These are phyloP conservation scores for Parachaetomium inaequale DNA, from an alignment of 495 filamentous ascomycete genomes.

Conservation along the genomic window DNA sequence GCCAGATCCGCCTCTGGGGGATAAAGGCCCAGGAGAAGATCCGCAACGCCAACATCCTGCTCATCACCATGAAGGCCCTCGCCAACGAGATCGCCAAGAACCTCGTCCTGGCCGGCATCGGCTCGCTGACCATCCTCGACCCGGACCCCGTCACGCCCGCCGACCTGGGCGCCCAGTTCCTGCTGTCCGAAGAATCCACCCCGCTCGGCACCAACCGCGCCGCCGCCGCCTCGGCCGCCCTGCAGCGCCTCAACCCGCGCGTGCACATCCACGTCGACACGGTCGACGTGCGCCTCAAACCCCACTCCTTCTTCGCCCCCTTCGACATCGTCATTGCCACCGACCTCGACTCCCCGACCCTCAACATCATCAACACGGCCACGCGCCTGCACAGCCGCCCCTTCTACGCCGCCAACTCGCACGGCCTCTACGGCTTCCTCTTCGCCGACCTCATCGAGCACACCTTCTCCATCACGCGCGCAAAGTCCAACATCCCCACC, in stretches of 20 bases:
- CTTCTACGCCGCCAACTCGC: conserved; percentile 84
- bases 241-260: conserved; percentile 85
- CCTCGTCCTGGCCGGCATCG: conserved; percentile 91
- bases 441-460: conserved; percentile 90
- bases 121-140: conserved; percentile 86
- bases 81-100: conserved; percentile 96
- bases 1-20: conserved; percentile 98
- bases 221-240: conserved; percentile 69
- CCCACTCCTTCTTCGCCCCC: conserved; percentile 64
- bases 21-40: conserved; percentile 88
- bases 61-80: conserved; percentile 84
- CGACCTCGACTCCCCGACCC: conserved; percentile 67
- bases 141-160: conserved; percentile 70
- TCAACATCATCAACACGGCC: conserved; percentile 75
- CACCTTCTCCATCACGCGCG: conserved; percentile 80
- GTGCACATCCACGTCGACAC: conserved; percentile 72
- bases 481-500: conserved; percentile 71
- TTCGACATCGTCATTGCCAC: conserved; percentile 93
- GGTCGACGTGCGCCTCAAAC: conserved; percentile 57
- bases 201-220: conserved; percentile 82
- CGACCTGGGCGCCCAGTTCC: conserved; percentile 87
- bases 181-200: conserved; percentile 61
- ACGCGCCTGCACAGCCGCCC: conserved; percentile 69
- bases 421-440: conserved; percentile 91
- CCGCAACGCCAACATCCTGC: conserved; percentile 83